These are phyloP conservation scores for Trametopsis cervina DNA, from an alignment of 768 basidiomycete species.

Conservation along the genomic window DNA sequence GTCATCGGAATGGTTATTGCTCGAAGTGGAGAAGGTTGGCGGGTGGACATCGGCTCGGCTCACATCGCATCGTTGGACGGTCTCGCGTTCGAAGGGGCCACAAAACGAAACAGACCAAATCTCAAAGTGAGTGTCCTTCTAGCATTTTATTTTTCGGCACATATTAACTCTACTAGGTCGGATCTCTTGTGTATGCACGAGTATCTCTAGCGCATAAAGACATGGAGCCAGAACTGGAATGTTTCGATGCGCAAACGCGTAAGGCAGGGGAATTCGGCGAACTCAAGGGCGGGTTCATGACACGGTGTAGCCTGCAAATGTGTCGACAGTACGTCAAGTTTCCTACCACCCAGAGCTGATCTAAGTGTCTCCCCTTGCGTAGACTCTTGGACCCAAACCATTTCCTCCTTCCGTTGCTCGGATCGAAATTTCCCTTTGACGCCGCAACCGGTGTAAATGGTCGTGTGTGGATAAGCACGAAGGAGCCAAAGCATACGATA, in stretches of 20 bases:
- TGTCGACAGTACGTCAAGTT: conserved; percentile 73
- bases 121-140: conserved; percentile 57
- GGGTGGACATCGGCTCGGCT: conserved; percentile 90
- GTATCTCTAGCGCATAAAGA: conserved; percentile 93
- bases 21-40: conserved; percentile 81
- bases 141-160: not conserved
- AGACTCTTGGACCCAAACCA: conserved; percentile 78
- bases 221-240: conserved; percentile 97
- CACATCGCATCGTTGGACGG: conserved; percentile 82
- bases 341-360: not conserved
- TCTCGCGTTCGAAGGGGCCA: conserved; percentile 93
- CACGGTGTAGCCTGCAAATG: conserved; percentile 76
- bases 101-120: conserved; percentile 90
- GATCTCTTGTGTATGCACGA: conserved; percentile 84
- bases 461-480: conserved; percentile 80
- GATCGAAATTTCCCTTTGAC: conserved; percentile 79
- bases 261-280: conserved; percentile 94
- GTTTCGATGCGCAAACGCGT: conserved; percentile 88
- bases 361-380: conserved; percentile 4
- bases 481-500: conserved; percentile 68
- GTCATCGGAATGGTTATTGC: conserved; percentile 81
- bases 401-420: conserved; percentile 77
- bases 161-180: conserved; percentile 50
- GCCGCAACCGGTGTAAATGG: conserved; percentile 89
- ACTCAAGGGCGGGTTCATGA: conserved; percentile 81